phyloP scores from a whole-genome alignment of 1,284 basidiomycete genomes.

The Schizopora paradoxa region DNA sequence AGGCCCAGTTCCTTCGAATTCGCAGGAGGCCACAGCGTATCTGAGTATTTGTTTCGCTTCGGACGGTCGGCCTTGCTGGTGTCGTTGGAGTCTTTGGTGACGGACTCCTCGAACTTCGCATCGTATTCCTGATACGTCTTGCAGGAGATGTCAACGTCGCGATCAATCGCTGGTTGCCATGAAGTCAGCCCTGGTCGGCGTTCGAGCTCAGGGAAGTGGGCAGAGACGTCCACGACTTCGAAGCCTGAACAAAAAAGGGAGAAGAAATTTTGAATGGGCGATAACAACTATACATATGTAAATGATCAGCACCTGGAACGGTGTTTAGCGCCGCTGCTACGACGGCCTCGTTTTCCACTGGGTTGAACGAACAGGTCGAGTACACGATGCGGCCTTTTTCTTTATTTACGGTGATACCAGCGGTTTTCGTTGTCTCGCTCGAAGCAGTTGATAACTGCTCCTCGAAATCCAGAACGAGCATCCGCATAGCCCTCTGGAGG shows the following conservation, averaged over 20 bases:
- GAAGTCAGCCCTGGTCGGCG: conserved; percentile 69
- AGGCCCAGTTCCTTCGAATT: conserved; percentile 59
- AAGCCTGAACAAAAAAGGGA: conserved; percentile 55
- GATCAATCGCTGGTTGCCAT: conserved; percentile 69
- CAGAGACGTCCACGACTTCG: conserved; percentile 76
- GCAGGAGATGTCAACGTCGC: conserved; percentile 39
- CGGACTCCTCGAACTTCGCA: conserved; percentile 38
- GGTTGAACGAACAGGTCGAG: conserved; percentile 97
- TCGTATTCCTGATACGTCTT: conserved; percentile 53
- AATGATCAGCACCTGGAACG: conserved; percentile 48
- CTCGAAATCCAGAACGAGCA: conserved; percentile 79
- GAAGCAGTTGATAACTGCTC: too few relatives aligned
- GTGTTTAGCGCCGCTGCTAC: conserved; percentile 78
- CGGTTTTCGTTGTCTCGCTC: too few relatives aligned
- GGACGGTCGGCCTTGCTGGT: conserved; percentile 28
- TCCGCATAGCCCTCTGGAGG: conserved; percentile 84
- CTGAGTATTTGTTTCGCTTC: conserved; percentile 52
- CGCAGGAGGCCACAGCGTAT: conserved; percentile 77
- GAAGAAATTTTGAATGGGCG: conserved; percentile 6
- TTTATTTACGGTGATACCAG: too few relatives aligned
- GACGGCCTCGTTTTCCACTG: conserved; percentile 97
- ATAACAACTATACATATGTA: conserved; percentile 7
- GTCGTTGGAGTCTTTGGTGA: not conserved
- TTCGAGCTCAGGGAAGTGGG: conserved; percentile 64
- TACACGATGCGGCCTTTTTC: conserved; percentile 82